A percentile compares a stretch with the other conserved stretches of the same genome.
phyloP scores from a whole-genome alignment of 495 filamentous ascomycete genomes.

The Hypoxylon trugodes region DNA sequence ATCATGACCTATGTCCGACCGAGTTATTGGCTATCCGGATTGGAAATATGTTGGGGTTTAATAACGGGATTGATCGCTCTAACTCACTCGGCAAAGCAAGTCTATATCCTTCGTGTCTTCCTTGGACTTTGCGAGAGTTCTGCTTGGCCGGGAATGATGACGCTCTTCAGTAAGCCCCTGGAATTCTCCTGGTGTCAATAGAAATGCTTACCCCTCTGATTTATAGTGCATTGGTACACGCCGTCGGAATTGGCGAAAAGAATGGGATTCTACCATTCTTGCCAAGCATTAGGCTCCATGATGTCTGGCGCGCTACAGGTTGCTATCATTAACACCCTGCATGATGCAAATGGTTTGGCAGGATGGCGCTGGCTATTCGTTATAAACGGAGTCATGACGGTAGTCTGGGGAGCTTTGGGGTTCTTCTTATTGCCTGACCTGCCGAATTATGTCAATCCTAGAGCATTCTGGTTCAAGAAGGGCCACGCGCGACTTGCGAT shows the following conservation, averaged over 20 bases:
- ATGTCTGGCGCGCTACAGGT: constrained; percentile 60
- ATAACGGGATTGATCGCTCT: constrained; percentile 49
- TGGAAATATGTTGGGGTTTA: constrained; percentile 55
- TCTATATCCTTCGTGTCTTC: constrained; percentile 57
- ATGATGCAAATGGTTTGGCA: constrained; percentile 55
- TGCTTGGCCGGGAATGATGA: constrained; percentile 53
- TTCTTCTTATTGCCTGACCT: constrained; percentile 62
- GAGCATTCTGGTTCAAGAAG: constrained; percentile 49
- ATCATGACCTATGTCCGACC: constrained; percentile 57
- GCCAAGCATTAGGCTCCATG: constrained; percentile 50
- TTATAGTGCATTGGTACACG: constrained; percentile 51
- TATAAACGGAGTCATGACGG: constrained; percentile 57
- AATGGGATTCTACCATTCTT: constrained; percentile 55
- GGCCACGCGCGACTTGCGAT: constrained; percentile 42
- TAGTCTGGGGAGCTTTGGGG: constrained; percentile 56
- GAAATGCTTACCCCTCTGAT: background rate
- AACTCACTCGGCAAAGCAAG: constrained; percentile 40
- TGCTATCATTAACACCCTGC: constrained; percentile 58
- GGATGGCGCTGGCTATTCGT: constrained; percentile 70
- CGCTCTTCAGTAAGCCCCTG: constrained; percentile 44
- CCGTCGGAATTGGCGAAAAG: constrained; percentile 50
- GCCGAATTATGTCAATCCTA: constrained; percentile 50
- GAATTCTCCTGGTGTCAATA: background rate
- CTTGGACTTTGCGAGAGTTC: constrained; percentile 63
- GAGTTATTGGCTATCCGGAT: constrained; percentile 51